Evolutionary conservation across 345 rosid species (phyloP).

Genomic region (Melaleuca alternifolia): DNA sequence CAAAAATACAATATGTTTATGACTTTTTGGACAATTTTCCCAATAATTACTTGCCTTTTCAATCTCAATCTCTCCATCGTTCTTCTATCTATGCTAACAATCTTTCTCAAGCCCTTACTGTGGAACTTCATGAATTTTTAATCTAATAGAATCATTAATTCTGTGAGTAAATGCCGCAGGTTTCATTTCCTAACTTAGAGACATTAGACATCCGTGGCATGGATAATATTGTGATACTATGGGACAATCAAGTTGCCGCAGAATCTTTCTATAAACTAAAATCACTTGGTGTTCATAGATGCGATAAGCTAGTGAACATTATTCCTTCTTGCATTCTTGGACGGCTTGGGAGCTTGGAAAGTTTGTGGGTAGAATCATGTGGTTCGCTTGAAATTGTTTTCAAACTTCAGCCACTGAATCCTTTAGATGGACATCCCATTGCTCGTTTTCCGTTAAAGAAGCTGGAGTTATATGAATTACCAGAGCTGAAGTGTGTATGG

Average conservation of each 20-base stretch:
- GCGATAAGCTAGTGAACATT: background rate
- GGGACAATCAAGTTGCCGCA: background rate
- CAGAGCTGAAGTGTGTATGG: background rate
- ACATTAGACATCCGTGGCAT: accelerated
- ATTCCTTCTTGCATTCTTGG: background rate
- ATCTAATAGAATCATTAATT: background rate
- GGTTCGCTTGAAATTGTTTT: background rate
- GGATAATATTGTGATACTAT: background rate
- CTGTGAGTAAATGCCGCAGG: accelerated
- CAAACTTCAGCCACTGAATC: background rate
- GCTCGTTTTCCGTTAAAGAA: accelerated
- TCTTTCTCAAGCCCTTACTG: background rate
- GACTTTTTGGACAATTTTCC: too few species aligned
- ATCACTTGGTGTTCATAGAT: accelerated
- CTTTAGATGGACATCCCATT: background rate
- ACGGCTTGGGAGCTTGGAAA: background rate
- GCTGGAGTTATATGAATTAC: accelerated
- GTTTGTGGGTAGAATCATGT: accelerated
- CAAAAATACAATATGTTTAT: too few species aligned
- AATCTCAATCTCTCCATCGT: too few species aligned
- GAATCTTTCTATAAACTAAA: background rate
- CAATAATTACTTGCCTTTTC: background rate
- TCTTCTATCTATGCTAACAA: background rate
- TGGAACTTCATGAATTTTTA: background rate
- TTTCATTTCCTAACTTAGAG: background rate